Conservation (phyloP, 202 grass and related monocot species). For the Musa balbisiana region DNA sequence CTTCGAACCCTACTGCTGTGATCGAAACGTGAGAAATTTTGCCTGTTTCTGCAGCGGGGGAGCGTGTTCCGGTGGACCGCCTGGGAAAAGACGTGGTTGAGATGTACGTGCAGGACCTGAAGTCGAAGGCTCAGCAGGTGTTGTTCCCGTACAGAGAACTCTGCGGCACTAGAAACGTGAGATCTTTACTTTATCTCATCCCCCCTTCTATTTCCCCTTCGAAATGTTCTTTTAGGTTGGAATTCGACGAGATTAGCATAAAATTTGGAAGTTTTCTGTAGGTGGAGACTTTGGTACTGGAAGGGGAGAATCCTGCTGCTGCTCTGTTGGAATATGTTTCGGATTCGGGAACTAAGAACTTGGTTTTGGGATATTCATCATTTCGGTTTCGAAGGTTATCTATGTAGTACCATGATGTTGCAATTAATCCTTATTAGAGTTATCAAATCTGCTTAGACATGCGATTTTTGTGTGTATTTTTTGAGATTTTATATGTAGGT, state of each 20-base stretch:
- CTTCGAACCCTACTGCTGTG: neutral
- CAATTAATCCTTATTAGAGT: neutral
- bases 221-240: neutral
- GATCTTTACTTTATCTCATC: neutral
- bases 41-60: conserved; percentile 41
- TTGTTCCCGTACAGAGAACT: conserved; percentile 51
- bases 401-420: neutral
- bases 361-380: conserved; percentile 56
- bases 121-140: conserved; percentile 41
- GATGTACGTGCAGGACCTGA: conserved; percentile 62
- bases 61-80: conserved; percentile 49
- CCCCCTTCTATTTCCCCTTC: too few species aligned
- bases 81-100: conserved; percentile 49
- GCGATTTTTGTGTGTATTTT: neutral
- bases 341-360: conserved; percentile 50
- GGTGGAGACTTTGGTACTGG: conserved; percentile 79
- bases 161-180: conserved; percentile 46
- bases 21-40: neutral
- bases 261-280: conserved; percentile 17
- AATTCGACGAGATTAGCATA: neutral
- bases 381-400: conserved; percentile 50
- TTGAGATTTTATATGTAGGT: neutral
- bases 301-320: conserved; percentile 49
- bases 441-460: neutral
- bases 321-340: conserved; percentile 49